These are phyloP conservation scores for Puccinia horiana DNA, from an alignment of 1,284 basidiomycete genomes.

Conservation along the genomic window DNA sequence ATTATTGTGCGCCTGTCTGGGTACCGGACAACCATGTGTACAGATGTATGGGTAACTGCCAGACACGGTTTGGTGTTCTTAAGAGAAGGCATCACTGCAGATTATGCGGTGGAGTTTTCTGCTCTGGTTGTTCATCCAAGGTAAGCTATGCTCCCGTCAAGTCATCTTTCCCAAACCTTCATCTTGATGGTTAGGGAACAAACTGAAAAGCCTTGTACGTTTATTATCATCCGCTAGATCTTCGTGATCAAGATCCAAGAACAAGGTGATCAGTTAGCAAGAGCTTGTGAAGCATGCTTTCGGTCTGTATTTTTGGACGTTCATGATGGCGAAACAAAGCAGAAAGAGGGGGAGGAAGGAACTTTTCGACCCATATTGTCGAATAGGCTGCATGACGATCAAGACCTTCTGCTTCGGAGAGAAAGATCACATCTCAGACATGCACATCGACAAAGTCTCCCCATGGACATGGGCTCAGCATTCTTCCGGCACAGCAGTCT, in stretches of 20 bases:
- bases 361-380: background rate
- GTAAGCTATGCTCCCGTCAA: conserved; percentile 61
- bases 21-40: conserved; percentile 79
- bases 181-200: background rate
- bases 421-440: conserved; percentile 22
- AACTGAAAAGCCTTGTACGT: background rate
- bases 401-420: conserved; percentile 7
- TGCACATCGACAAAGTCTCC: conserved; percentile 42
- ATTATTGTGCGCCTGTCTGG: conserved; percentile 89
- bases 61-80: conserved; percentile 74
- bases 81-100: conserved; percentile 84
- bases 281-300: conserved; percentile 45
- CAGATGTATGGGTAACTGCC: conserved; percentile 76
- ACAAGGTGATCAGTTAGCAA: conserved; percentile 6
- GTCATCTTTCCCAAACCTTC: background rate
- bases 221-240: background rate
- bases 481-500: conserved; percentile 26
- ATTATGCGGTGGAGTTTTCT: conserved; percentile 82
- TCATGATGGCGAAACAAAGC: background rate
- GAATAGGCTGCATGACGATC: conserved; percentile 32
- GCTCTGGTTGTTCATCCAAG: conserved; percentile 75
- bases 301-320: conserved; percentile 24
- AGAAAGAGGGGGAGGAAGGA: background rate
- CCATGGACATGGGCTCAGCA: conserved; percentile 36
- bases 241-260: conserved; percentile 35